Evolutionary conservation across 2,329 filamentous ascomycete species (phyloP).

Genomic region (Pyrenochaeta sp.): DNA sequence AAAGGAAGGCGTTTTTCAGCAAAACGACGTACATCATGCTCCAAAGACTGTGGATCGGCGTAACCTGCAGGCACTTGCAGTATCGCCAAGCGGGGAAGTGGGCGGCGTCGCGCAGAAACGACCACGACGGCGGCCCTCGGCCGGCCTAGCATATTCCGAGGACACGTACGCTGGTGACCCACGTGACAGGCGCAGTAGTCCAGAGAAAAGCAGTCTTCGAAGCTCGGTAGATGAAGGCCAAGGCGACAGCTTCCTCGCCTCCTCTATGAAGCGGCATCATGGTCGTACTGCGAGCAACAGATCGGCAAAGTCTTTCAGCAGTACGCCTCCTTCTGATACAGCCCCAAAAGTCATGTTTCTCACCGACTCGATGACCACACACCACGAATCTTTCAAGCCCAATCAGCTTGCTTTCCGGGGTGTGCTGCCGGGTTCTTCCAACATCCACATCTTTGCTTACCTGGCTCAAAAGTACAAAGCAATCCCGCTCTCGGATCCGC

Average conservation of each 20-base stretch:
- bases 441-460: slow-evolving; percentile 51
- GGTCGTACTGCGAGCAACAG: slow-evolving; percentile 56
- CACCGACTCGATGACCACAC: slow-evolving; percentile 59
- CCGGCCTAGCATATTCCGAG: slow-evolving; percentile 51
- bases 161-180: slow-evolving; percentile 51
- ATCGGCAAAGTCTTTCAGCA: slow-evolving; percentile 62
- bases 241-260: slow-evolving; percentile 64
- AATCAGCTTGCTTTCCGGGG: slow-evolving; percentile 61
- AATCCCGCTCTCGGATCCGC: slow-evolving; percentile 49
- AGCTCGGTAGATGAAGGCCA: slow-evolving; percentile 66
- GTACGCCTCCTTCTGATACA: slow-evolving; percentile 61
- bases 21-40: slow-evolving; percentile 68
- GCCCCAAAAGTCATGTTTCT: slow-evolving; percentile 59
- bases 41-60: slow-evolving; percentile 67
- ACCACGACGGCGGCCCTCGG: slow-evolving; percentile 51
- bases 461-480: slow-evolving; percentile 56
- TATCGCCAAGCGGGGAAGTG: slow-evolving; percentile 66
- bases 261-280: slow-evolving; percentile 57
- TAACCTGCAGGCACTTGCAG: slow-evolving; percentile 64
- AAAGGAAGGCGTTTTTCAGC: slow-evolving; percentile 67
- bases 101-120: slow-evolving; percentile 64
- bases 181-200: slow-evolving; percentile 54
- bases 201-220: slow-evolving; percentile 58
- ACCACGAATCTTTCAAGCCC: slow-evolving; percentile 49
- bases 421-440: slow-evolving; percentile 54